phyloP scores from a whole-genome alignment of 768 basidiomycete genomes.

The Suillus plorans region DNA sequence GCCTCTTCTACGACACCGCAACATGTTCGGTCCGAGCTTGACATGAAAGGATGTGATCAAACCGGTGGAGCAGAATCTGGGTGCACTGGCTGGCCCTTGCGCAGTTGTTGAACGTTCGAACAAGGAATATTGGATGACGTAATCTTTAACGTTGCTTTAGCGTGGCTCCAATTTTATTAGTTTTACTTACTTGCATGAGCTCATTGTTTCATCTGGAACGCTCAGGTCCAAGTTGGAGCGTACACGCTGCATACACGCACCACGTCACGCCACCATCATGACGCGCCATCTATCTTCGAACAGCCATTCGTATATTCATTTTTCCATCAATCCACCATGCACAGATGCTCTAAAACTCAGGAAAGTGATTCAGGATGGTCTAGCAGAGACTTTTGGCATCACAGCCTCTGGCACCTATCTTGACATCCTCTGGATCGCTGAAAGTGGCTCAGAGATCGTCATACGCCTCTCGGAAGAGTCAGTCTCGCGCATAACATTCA shows the following conservation, averaged over 20 bases:
- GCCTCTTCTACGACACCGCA: constrained; percentile 59
- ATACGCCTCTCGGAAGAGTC: constrained; percentile 15
- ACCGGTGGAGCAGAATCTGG: not conserved
- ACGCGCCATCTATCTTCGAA: not conserved
- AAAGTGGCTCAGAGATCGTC: constrained; percentile 20
- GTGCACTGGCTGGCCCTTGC: not conserved
- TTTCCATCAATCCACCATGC: constrained; percentile 1
- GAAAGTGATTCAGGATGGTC: constrained; percentile 54
- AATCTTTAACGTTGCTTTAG: not conserved
- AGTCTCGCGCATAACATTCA: constrained; percentile 14
- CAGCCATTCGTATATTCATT: not conserved
- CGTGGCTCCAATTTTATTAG: not conserved
- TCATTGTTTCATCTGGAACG: not conserved
- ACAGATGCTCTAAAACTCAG: constrained; percentile 46
- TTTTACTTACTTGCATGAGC: not conserved
- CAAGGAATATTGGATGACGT: not conserved
- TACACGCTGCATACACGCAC: not conserved
- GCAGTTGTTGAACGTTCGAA: not conserved
- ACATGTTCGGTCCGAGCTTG: constrained; percentile 20
- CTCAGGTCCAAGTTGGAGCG: not conserved
- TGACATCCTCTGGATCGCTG: constrained; percentile 55
- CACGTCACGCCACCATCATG: not conserved
- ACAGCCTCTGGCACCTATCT: constrained; percentile 51
- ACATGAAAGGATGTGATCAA: constrained; percentile 5
- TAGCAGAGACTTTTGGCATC: constrained; percentile 55